Base-by-base conservation (phyloP, 2,329 filamentous ascomycete genomes). In the Fusarium keratoplasticum region DNA sequence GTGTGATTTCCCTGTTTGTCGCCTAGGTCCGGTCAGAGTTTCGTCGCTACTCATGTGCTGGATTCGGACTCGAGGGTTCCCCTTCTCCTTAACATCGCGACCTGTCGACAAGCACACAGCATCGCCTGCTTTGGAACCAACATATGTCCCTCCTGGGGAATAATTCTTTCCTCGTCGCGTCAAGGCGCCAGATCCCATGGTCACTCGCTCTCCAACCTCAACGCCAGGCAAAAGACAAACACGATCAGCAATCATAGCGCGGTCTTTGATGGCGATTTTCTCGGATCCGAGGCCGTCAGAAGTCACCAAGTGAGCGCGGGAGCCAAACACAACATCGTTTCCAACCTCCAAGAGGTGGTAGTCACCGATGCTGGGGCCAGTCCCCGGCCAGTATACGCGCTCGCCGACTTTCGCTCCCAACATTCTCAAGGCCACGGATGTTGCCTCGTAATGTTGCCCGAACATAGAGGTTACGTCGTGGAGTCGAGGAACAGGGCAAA, bases 261-360 rank as follows among this genome's bases (percentile, higher is more conserved):
- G 81, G 65, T 87, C 84, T 8, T 81, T 78, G 58, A 90, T 84
- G 14, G 79, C 82, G 55, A 90, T 82, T 10, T 75, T 80, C 16
- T 87, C 86, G 13, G 86, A 87, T 1, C 88, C 86, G 25, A 77
- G 80, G 4, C 84, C 86, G 75, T 90, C 88, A 0, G 87, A 87
- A 1, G 87, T 90, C 33, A 89, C 79, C 0, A 90, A 74, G 65
- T 88, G 84, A 4, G 88, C 86, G 4, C 88, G 84, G 14, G 88
- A 89, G 0, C 89, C 88, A 70, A 90, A 90, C 11, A 90, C 87
- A n/a, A 90, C 88, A 77, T 90, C 86, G 65, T 89, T 85, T 11
- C 89, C 89, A 69, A 90, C 82, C 27, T 90, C 84, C 13, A 90
- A 75, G 1, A 90, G 80, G 69, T 89, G 86, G 70, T 89, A 90